These are phyloP conservation scores for Onygenales sp. DNA, from an alignment of 2,329 filamentous ascomycete species.

Conservation along the genomic window DNA sequence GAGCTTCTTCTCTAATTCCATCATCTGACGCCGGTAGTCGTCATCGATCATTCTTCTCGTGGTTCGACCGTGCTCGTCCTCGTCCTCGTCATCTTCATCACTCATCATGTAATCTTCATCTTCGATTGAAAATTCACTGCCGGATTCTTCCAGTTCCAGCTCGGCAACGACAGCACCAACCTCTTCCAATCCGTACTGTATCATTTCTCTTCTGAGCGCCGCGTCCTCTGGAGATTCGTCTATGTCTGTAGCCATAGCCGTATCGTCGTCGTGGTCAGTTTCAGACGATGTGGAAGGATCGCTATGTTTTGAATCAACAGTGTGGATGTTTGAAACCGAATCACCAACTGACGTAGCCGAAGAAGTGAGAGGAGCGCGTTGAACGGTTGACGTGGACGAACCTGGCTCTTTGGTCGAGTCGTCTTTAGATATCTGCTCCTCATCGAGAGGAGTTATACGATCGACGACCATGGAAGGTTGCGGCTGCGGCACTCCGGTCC, in stretches of 20 bases:
- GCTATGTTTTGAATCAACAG: constrained; percentile 1
- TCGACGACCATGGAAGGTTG: background rate
- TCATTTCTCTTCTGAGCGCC: constrained; percentile 72
- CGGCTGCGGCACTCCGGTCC: too few relatives aligned
- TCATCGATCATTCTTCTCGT: constrained; percentile 59
- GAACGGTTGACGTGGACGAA: background rate
- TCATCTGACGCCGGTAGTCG: constrained; percentile 73
- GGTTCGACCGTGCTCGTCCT: constrained; percentile 68
- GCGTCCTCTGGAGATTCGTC: constrained; percentile 76
- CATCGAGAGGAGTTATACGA: background rate
- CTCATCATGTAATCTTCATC: constrained; percentile 47
- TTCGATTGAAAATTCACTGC: constrained; percentile 41
- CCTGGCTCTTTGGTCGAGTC: background rate
- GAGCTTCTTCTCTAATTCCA: constrained; percentile 69
- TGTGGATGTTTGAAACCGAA: constrained; percentile 3
- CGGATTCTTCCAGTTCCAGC: constrained; percentile 66
- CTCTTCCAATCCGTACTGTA: constrained; percentile 79
- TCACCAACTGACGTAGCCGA: background rate
- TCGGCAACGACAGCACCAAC: constrained; percentile 89
- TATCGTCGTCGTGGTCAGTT: background rate
- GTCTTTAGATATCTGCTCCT: background rate
- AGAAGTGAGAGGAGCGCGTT: background rate
- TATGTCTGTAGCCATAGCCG: constrained; percentile 53
- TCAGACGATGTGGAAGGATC: background rate
- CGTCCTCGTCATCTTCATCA: constrained; percentile 48